Conservation (phyloP, 305 asterid species). For the Rubia peregrina region DNA sequence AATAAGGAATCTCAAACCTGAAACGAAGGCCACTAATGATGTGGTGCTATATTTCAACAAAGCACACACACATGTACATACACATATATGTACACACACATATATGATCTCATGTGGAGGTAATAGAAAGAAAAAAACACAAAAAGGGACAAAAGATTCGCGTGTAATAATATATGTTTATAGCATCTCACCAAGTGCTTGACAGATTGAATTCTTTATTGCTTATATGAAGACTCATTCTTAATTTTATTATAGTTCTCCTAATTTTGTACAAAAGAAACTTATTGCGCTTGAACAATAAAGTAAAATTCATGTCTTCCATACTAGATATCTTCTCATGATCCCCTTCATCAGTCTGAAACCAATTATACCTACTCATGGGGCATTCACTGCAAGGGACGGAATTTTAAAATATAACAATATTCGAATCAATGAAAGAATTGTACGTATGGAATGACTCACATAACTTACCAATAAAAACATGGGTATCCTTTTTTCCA, state of each 20-base stretch:
- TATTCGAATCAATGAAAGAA: conserved; percentile 4
- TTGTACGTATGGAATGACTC: neutral
- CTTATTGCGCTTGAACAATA: neutral
- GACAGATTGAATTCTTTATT: neutral
- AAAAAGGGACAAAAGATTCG: neutral
- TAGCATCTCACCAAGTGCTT: neutral
- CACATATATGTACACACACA: too few relatives aligned
- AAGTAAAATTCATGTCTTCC: conserved; percentile 42
- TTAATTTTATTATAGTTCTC: neutral
- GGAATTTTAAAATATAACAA: neutral
- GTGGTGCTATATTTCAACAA: neutral
- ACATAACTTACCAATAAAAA: conserved; percentile 68
- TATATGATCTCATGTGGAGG: neutral
- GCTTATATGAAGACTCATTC: neutral
- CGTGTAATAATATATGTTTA: neutral
- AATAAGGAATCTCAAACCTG: neutral
- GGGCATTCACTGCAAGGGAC: conserved; percentile 63
- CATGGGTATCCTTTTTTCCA: conserved; percentile 19
- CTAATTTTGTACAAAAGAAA: neutral
- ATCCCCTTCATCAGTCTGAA: conserved; percentile 38
- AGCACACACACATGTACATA: too few relatives aligned
- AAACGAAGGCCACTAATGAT: neutral
- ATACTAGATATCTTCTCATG: conserved; percentile 25
- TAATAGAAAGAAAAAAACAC: neutral
- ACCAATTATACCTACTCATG: conserved; percentile 84